Conservation (phyloP, 2,329 filamentous ascomycete genomes). For the Colletotrichum truncatum region DNA sequence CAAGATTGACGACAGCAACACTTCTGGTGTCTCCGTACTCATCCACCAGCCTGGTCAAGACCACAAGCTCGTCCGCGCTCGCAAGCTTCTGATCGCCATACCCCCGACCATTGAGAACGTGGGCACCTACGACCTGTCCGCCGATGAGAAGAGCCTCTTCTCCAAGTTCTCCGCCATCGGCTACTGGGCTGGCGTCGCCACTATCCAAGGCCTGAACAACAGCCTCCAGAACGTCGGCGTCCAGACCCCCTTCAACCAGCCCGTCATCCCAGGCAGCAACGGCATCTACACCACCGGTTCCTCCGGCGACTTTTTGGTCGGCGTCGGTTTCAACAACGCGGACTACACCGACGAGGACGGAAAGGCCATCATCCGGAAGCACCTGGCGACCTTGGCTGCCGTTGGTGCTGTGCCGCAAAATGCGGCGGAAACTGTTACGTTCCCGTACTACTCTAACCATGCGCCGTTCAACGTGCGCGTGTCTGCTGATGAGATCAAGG, state of each 20-base stretch:
- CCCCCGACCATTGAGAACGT: constrained; percentile 44
- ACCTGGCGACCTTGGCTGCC: constrained; percentile 12
- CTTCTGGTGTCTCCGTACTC: constrained; percentile 37
- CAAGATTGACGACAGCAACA: constrained; percentile 31
- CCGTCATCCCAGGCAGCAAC: constrained; percentile 32
- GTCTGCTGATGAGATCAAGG: constrained; percentile 36
- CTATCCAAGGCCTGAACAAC: constrained; percentile 36
- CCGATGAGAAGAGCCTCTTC: constrained; percentile 42
- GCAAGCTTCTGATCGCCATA: constrained; percentile 45
- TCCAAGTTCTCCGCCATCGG: constrained; percentile 42
- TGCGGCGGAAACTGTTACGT: constrained; percentile 16
- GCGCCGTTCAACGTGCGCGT: constrained; percentile 39
- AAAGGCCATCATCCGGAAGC: constrained; percentile 25
- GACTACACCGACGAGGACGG: constrained; percentile 29
- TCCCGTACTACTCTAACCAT: constrained; percentile 38
- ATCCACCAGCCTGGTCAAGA: constrained; percentile 7
- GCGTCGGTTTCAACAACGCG: constrained; percentile 8
- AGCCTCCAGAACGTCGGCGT: constrained; percentile 34
- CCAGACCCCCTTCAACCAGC: constrained; percentile 25
- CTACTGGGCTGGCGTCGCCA: constrained; percentile 43
- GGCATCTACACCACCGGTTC: constrained; percentile 22
- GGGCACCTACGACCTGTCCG: constrained; percentile 41
- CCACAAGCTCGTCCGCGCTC: constrained; percentile 12
- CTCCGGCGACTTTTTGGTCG: constrained; percentile 33
- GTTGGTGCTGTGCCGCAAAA: constrained; percentile 14